Conservation (phyloP, 495 filamentous ascomycete genomes). For the Penicillium malachiteum region DNA sequence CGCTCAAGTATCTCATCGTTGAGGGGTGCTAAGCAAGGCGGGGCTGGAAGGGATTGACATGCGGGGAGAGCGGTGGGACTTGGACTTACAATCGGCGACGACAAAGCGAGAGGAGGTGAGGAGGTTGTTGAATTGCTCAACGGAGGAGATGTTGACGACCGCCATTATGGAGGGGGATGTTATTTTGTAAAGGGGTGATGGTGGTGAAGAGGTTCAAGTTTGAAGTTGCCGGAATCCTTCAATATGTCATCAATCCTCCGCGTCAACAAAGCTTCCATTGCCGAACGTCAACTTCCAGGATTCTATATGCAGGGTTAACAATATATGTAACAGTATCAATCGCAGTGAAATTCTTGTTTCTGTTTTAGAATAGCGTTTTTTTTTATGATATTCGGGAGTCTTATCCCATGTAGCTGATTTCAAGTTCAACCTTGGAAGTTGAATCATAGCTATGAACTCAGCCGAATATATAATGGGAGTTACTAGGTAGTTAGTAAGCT, state of each 20-base stretch:
- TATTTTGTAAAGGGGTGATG: constrained; percentile 5
- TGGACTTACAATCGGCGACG: constrained; percentile 78
- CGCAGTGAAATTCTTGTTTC: too few relatives aligned
- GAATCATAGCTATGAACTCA: too few relatives aligned
- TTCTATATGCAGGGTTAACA: neutral
- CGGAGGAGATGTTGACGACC: constrained; percentile 67
- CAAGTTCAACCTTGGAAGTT: too few relatives aligned
- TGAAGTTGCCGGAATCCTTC: constrained; percentile 22
- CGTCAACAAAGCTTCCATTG: constrained; percentile 1
- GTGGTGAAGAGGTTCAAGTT: constrained; percentile 15
- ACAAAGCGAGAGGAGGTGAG: constrained; percentile 69
- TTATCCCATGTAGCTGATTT: too few relatives aligned
- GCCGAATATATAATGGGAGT: too few relatives aligned
- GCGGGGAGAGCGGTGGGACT: constrained; percentile 36
- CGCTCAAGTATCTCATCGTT: too few relatives aligned
- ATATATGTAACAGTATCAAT: too few relatives aligned
- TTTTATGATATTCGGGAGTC: too few relatives aligned
- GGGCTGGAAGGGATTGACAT: constrained; percentile 4
- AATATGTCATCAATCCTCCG: constrained; percentile 30
- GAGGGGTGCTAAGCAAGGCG: constrained; percentile 1
- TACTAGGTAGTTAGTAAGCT: too few relatives aligned
- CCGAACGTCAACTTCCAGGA: neutral
- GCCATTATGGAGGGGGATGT: constrained; percentile 32
- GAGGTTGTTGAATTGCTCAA: constrained; percentile 66
- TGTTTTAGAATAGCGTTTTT: too few relatives aligned